phyloP scores from a whole-genome alignment of 2,329 filamentous ascomycete genomes.

The Alternaria hordeiaustralica region DNA sequence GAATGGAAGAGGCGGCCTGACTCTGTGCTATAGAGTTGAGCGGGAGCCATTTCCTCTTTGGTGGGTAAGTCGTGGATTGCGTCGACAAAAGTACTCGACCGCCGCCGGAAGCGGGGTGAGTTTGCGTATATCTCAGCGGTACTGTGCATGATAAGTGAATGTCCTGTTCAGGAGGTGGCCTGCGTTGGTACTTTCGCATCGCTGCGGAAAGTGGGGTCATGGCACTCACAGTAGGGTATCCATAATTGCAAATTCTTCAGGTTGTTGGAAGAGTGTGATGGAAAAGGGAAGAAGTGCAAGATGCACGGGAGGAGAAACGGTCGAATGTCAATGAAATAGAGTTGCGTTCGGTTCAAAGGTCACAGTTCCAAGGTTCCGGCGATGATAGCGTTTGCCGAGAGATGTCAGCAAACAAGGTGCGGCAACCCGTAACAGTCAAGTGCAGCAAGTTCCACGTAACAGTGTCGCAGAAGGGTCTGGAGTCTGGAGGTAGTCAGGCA shows the following conservation, averaged over 20 bases:
- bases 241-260: constrained; percentile 52
- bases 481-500: constrained; percentile 8
- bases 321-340: constrained; percentile 9
- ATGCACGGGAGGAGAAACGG: constrained; percentile 6
- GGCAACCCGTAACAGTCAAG: constrained; percentile 16
- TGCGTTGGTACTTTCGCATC: constrained; percentile 11
- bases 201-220: constrained; percentile 23
- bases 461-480: constrained; percentile 20
- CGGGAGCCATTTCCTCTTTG: constrained; percentile 84
- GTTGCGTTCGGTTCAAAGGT: constrained; percentile 26
- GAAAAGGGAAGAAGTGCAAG: constrained; percentile 11
- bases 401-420: constrained; percentile 27
- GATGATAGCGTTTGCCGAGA: constrained; percentile 29
- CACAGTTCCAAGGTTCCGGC: constrained; percentile 20
- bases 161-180: background rate
- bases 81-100: constrained; percentile 96
- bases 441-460: constrained; percentile 8
- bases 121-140: constrained; percentile 92
- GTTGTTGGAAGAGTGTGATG: constrained; percentile 5
- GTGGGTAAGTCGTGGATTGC: constrained; percentile 93
- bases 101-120: constrained; percentile 85
- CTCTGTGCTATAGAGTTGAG: constrained; percentile 97
- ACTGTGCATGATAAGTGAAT: constrained; percentile 54
- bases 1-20: constrained; percentile 97
- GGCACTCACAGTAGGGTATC: constrained; percentile 67